Evolutionary conservation across 345 rosid genomes (phyloP), one percentile per base, ranked within the genome.

Genomic region (Pelargonium nanum): DNA sequence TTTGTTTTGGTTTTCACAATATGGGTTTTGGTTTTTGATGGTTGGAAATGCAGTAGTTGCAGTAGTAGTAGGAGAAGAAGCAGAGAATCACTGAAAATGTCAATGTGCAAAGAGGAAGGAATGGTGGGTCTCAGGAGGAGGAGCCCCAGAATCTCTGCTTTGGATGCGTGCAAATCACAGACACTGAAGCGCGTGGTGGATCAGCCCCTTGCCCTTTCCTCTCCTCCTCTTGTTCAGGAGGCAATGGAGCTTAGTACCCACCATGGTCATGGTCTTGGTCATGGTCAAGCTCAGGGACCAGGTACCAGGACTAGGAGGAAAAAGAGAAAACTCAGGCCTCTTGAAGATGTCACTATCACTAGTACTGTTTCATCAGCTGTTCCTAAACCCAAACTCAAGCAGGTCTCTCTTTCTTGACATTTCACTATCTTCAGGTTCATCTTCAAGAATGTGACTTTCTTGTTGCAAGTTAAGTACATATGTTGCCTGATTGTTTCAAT

Each of bases 91-190:
- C 48, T 9, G 48, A 17, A 40, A 40, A 40, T 40, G 48, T 17
- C 7, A 3, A 7, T 28, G 32, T 28, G 32, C 32, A 28, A 40
- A 12, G 15, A 40, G 15, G 48, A 2, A 17, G 48, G 2, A 12
- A 3, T 9, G 48, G n/a, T n/a, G n/a, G n/a, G n/a, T n/a, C n/a
- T n/a, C n/a, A 40, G 48, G 17, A 72, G 80, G 66, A 74, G 74
- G 68, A 83, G 82, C 68, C 79, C 83, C 23, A 66, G 79, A 59
- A 75, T 78, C 61, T 78, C 71, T 62, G 79, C 77, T 58, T 61
- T 76, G 64, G 76, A 63, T 67, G 70, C 62, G 22, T 61, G 71
- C 62, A 74, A 79, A 57, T 67, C 75, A 61, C 75, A 45, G 71
- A 72, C 44, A 65, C 22, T 53, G 22, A 71, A 56, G 62, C 68